phyloP scores from a whole-genome alignment of 768 basidiomycete species.

The Podaxis carcinomalis region DNA sequence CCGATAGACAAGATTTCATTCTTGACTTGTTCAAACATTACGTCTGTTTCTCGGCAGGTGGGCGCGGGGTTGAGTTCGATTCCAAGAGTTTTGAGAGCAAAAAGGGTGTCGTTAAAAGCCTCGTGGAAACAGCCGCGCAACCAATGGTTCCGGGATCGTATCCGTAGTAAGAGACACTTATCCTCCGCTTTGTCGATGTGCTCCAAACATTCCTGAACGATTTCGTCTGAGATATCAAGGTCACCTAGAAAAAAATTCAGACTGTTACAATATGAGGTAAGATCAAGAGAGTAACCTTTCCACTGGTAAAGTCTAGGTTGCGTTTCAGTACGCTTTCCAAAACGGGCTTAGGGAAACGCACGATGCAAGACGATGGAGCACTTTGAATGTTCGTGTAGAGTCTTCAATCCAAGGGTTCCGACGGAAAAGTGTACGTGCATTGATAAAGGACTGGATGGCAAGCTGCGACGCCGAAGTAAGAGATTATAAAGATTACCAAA shows the following conservation, averaged over 20 bases:
- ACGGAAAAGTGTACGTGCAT: slow-evolving; percentile 50
- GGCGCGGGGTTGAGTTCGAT: slow-evolving; percentile 56
- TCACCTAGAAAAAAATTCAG: slow-evolving; percentile 37
- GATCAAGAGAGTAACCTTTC: slow-evolving; percentile 41
- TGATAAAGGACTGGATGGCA: slow-evolving; percentile 57
- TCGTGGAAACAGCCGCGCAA: slow-evolving; percentile 50
- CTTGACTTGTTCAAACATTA: slow-evolving; percentile 67
- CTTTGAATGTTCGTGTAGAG: slow-evolving; percentile 42
- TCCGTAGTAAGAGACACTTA: slow-evolving; percentile 49
- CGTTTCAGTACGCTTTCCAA: not conserved
- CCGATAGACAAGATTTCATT: slow-evolving; percentile 68
- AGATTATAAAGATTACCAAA: not conserved
- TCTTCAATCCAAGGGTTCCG: slow-evolving; percentile 51
- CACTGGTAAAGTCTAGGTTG: slow-evolving; percentile 51
- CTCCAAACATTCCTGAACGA: slow-evolving; percentile 50
- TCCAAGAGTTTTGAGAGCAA: slow-evolving; percentile 57
- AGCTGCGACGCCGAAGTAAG: slow-evolving; percentile 32
- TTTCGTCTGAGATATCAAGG: slow-evolving; percentile 44
- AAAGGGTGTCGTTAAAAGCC: slow-evolving; percentile 54
- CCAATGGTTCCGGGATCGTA: slow-evolving; percentile 64
- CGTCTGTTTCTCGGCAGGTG: slow-evolving; percentile 48
- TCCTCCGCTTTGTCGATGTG: slow-evolving; percentile 49
- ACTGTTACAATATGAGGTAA: not conserved
- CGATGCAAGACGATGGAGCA: slow-evolving; percentile 59
- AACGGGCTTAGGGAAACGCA: slow-evolving; percentile 27